These are phyloP conservation scores for Aspergillus saccharolyticus DNA, from an alignment of 495 filamentous ascomycete species.

Conservation along the genomic window DNA sequence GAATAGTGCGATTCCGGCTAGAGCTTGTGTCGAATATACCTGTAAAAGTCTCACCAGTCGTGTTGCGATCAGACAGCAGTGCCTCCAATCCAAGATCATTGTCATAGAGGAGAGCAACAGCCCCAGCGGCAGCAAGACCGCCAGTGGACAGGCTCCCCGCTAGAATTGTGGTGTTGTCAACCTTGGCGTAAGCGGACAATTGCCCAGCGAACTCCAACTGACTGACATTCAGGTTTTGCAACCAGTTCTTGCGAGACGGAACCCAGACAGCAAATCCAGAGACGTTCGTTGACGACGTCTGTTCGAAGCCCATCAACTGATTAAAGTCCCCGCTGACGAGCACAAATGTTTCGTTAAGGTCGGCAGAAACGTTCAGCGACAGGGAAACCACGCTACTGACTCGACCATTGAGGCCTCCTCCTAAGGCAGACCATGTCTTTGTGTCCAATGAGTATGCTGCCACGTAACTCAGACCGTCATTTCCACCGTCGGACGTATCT, in stretches of 20 bases:
- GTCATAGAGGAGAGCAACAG: slow-evolving; percentile 54
- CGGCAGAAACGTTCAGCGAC: slow-evolving; percentile 70
- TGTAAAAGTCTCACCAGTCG: slow-evolving; percentile 60
- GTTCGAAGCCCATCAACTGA: slow-evolving; percentile 59
- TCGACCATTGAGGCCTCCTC: slow-evolving; percentile 77
- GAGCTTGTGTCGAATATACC: slow-evolving; percentile 70
- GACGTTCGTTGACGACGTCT: slow-evolving; percentile 54
- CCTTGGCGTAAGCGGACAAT: slow-evolving; percentile 60
- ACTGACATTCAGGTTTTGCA: slow-evolving; percentile 70
- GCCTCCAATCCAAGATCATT: slow-evolving; percentile 44
- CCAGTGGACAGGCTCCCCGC: slow-evolving; percentile 74
- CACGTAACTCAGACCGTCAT: slow-evolving; percentile 61
- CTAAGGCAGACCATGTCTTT: slow-evolving; percentile 72
- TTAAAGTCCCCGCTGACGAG: slow-evolving; percentile 78
- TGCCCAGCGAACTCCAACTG: slow-evolving; percentile 63
- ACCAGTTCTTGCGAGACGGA: slow-evolving; percentile 82
- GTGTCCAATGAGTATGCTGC: slow-evolving; percentile 66
- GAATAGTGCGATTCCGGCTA: slow-evolving; percentile 72
- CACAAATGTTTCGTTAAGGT: slow-evolving; percentile 66
- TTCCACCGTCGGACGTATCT: slow-evolving; percentile 58
- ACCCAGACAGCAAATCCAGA: slow-evolving; percentile 89
- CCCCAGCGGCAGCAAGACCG: slow-evolving; percentile 61
- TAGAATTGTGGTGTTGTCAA: slow-evolving; percentile 62
- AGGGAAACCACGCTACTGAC: slow-evolving; percentile 70
- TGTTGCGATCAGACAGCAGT: slow-evolving; percentile 60